Evolutionary conservation across 140 eudicot species (phyloP), one percentile per base, ranked within the genome.

Genomic region (Erigeron philadelphicus): DNA sequence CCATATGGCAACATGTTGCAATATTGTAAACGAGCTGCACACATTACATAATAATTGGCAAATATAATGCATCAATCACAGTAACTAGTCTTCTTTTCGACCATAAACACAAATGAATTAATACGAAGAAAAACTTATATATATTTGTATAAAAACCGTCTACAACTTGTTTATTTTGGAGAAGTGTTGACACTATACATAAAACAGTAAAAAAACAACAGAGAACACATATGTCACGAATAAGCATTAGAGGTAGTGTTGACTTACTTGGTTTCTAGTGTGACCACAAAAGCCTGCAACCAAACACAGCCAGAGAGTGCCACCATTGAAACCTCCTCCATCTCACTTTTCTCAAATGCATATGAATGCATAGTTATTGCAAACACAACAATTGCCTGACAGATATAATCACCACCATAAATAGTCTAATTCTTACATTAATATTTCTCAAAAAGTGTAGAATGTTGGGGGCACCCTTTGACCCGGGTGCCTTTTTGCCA

Each of bases 241-340:
- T 12, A 3, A 50, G 13, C n/a, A 50, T 6, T 48, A 13, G 40
- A 19, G 18, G 76, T 48, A 35, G 55, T 45, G 44, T 21, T 21
- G 25, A 70, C 95, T 78, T 77, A 90, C 97, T 90, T 90, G 81
- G 98, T 93, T 78, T 93, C 98, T 47, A 93, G 6, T 44, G 95
- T 79, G 53, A 93, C 90, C 17, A 93, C 98, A 79, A 84, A 93
- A 63, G 95, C 95, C 82, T 93, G 98, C 85, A 93, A 78, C 98
- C 98, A 93, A 76, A 93, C 89, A 72, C 98, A 93, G 71, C 98
- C 98, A 64, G 98, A 93, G 38, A 93, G 90, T 43, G 96, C 98
- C 76, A 93, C 98, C 98, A 93, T 84, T 5, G 95, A 74, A 12
- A 89, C 85, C 82, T 93, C 93, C 85, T 93, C 98, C 79, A 86